These are phyloP conservation scores for Ilyonectria mors-panacis DNA, from an alignment of 2,329 filamentous ascomycete species.

Conservation along the genomic window DNA sequence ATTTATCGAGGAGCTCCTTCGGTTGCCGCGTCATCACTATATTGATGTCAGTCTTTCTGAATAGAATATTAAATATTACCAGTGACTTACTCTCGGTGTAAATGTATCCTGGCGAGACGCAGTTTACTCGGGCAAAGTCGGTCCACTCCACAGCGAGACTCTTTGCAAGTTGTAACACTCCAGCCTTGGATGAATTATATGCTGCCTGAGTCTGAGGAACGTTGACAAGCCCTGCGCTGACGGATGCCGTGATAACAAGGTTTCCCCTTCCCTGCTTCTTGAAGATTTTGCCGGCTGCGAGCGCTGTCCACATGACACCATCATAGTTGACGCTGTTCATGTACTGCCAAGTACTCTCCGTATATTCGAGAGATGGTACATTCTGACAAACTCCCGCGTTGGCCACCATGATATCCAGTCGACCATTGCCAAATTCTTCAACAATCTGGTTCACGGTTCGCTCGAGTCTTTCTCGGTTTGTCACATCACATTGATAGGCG, in stretches of 20 bases:
- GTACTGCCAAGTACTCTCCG: slow-evolving; percentile 44
- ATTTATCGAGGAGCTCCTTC: slow-evolving; percentile 20
- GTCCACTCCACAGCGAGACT: slow-evolving; percentile 81
- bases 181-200: slow-evolving; percentile 61
- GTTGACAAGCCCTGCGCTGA: slow-evolving; percentile 42
- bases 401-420: slow-evolving; percentile 48
- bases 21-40: slow-evolving; percentile 25
- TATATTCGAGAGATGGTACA: slow-evolving; percentile 44
- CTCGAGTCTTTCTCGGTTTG: background rate
- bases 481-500: slow-evolving; percentile 13
- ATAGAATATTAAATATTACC: too few relatives aligned
- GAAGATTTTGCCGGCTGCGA: slow-evolving; percentile 45
- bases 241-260: slow-evolving; percentile 45
- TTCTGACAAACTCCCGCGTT: slow-evolving; percentile 49
- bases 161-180: slow-evolving; percentile 63
- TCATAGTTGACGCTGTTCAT: slow-evolving; percentile 49
- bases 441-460: slow-evolving; percentile 35
- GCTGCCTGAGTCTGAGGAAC: slow-evolving; percentile 53
- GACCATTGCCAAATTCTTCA: slow-evolving; percentile 37
- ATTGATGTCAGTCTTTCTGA: background rate
- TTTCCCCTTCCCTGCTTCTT: slow-evolving; percentile 46
- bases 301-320: slow-evolving; percentile 47
- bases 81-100: slow-evolving; percentile 17
- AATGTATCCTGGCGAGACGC: slow-evolving; percentile 72
- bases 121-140: slow-evolving; percentile 77